Evolutionary conservation across 306 rosid species (phyloP).

Genomic region (Nissolia schottii): DNA sequence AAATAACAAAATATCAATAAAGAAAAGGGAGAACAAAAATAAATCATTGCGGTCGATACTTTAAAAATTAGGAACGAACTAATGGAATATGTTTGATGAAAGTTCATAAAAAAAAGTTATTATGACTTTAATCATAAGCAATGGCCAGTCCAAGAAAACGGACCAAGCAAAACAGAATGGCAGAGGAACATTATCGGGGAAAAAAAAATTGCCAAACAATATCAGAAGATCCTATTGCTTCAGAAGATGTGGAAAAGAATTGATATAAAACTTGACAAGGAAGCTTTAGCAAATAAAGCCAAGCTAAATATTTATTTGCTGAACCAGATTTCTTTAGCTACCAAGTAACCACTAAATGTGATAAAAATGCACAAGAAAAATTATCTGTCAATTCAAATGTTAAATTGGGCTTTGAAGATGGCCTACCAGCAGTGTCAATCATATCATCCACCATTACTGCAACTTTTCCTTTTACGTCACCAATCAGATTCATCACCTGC

Average conservation of each 20-base stretch:
- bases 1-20: not conserved
- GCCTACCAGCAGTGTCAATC: conserved; percentile 98
- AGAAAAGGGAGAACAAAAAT: not conserved
- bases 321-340: not conserved
- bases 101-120: not conserved
- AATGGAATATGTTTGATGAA: not conserved
- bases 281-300: not conserved
- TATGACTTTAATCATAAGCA: not conserved
- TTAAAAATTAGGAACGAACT: not conserved
- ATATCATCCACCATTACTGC: conserved; percentile 98
- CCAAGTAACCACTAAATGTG: not conserved
- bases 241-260: too few relatives aligned
- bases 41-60: not conserved
- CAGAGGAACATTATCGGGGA: not conserved
- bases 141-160: not conserved
- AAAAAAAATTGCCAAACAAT: too few relatives aligned
- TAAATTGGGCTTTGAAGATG: conserved; percentile 9
- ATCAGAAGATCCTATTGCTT: not conserved
- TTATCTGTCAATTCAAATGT: not conserved
- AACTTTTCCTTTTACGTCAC: conserved; percentile 94
- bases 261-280: not conserved
- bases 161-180: not conserved
- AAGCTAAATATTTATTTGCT: not conserved
- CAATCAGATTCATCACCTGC: conserved; percentile 95
- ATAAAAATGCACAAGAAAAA: not conserved